These are phyloP conservation scores for Triticum dicoccoides DNA, from an alignment of 176 grass and related monocot genomes.

Conservation along the genomic window DNA sequence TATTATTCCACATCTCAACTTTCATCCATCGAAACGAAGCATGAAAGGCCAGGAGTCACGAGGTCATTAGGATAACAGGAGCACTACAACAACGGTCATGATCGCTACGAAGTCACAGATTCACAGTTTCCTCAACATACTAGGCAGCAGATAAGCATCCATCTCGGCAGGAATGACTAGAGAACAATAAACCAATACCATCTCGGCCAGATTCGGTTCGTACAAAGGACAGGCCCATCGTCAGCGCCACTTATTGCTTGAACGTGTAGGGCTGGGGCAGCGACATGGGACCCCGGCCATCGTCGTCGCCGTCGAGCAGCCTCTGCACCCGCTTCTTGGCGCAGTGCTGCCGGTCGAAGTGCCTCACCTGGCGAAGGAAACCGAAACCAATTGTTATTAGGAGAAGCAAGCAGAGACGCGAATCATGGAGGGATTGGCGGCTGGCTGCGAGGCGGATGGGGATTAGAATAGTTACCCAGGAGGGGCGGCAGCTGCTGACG, in stretches of 20 bases:
- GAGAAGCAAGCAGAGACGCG: background rate
- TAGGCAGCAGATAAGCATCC: slow-evolving; percentile 23
- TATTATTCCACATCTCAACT: background rate
- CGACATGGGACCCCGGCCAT: slow-evolving; percentile 59
- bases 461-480: slow-evolving; percentile 49
- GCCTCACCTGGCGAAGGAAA: slow-evolving; percentile 62
- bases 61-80: too few species aligned
- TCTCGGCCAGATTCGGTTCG: background rate
- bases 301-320: slow-evolving; percentile 68
- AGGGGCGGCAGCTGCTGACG: slow-evolving; percentile 66
- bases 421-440: background rate
- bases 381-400: background rate
- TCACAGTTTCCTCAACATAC: slow-evolving; percentile 12
- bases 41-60: background rate
- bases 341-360: slow-evolving; percentile 86
- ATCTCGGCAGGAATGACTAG: background rate
- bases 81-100: background rate
- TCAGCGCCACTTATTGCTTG: slow-evolving; percentile 49
- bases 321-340: slow-evolving; percentile 76
- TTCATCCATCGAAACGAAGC: background rate
- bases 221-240: slow-evolving; percentile 12
- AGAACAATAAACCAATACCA: background rate
- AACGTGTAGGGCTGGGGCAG: slow-evolving; percentile 93
- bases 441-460: background rate
- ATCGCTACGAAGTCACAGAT: background rate